Base-by-base conservation (phyloP, 1,284 basidiomycete species). In the Irpex rosettiformis region DNA sequence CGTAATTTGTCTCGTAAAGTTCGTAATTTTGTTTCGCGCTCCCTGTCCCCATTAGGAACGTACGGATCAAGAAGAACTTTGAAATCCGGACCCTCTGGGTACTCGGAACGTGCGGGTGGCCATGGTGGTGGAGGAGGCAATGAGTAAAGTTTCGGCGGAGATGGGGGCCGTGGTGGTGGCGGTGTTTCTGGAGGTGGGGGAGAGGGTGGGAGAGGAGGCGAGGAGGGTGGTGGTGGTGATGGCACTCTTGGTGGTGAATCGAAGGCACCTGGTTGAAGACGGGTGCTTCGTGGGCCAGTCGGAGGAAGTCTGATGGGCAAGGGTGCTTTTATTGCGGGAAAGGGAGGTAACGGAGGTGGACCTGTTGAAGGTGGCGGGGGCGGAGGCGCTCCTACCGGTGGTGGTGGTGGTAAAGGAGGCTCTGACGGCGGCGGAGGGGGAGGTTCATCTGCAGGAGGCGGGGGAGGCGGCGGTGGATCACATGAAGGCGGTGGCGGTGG, bases 31-130 rank as follows among this genome's bases (percentile, higher is more conserved):
- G 73, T 73, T 47, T 80, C 75, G 3, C 71, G 67, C 55, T 81
- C 78, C 67, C 75, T 77, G 64, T 84, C 81, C 27, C 79, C 67
- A 2, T 73, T 64, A 11, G 27, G 48, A 28, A 51, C 48, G 27
- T 51, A 22, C 40, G 84, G 80, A 67, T 92, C 89, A 67, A 81
- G 91, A 8, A 87, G 67, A 13, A 90, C 77, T 64, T 81, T 84
- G 73, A 78, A 87, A 45, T 82, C 70, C 57, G 73, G 79, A 30
- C 74, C 76, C 3, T 70, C 61, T 0, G 84, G 75, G 62, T 78
- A 84, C 64, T 77, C 76, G 42, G 70, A 73, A 3, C 69, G 73
- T 27, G 71, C 69, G 1, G 82, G 78, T 2, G 81, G 81, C 76
- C 78, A 81, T 16, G 74, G 70, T 4, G 77, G 77, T 8, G 67